Conservation (phyloP, 108 stramenopile species). For the Pseudonitzschia delicatissima region DNA sequence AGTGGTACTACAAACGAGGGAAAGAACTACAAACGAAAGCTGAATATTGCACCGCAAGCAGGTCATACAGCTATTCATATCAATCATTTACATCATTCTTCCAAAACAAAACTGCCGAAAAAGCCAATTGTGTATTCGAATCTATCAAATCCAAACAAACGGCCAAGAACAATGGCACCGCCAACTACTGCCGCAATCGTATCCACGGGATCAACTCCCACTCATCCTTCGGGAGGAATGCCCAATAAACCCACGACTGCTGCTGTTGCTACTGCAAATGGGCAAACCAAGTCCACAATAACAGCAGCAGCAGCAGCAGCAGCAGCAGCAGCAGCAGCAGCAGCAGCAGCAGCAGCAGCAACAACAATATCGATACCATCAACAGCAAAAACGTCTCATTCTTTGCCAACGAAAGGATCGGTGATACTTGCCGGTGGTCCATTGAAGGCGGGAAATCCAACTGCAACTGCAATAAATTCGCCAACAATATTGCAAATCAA, state of each 20-base stretch:
- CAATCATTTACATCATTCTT: no score
- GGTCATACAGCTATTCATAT: neutral
- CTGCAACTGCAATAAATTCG: neutral
- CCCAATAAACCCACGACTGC: neutral
- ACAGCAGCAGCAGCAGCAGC: neutral
- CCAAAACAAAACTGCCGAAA: neutral
- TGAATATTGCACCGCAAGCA: neutral
- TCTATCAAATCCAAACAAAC: no score
- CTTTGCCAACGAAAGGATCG: neutral
- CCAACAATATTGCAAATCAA: no score
- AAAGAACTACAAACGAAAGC: neutral
- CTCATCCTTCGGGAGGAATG: neutral
- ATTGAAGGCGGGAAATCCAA: no score
- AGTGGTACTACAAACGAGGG: slow-evolving; percentile 8
- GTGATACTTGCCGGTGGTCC: neutral
- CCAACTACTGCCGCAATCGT: neutral
- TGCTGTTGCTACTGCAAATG: neutral
- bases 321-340: neutral
- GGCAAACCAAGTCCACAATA: neutral
- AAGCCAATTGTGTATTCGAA: no score
- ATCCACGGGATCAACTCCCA: neutral
- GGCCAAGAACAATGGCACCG: no score
- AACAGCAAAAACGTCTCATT: neutral
- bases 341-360: neutral
- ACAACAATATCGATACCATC: slow-evolving; percentile 1